A percentile compares a stretch with the other conserved stretches of the same genome.
These are phyloP conservation scores for Pulveroboletus frians DNA, from an alignment of 768 basidiomycete species.

Conservation along the genomic window DNA sequence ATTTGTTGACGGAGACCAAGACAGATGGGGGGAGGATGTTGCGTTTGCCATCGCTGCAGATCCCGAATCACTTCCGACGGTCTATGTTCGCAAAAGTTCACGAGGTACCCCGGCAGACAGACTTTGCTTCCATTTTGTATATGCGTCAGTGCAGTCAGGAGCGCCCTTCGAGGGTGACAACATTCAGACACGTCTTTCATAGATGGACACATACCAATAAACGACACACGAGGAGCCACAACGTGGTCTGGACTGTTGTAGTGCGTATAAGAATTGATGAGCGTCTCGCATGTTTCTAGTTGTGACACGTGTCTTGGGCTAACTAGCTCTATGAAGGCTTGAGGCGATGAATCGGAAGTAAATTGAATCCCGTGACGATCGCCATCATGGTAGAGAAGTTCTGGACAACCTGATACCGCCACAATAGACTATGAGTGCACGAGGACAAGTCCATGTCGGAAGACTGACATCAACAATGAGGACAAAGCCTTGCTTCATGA, in stretches of 20 bases:
- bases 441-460: background rate
- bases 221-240: constrained; percentile 68
- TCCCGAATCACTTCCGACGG: constrained; percentile 52
- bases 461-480: constrained; percentile 53
- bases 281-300: constrained; percentile 49
- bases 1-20: constrained; percentile 39
- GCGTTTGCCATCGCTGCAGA: constrained; percentile 52
- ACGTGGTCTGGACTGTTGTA: constrained; percentile 51
- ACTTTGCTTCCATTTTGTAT: constrained; percentile 61
- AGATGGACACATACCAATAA: constrained; percentile 46
- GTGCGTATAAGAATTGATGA: constrained; percentile 63
- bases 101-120: constrained; percentile 38
- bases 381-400: constrained; percentile 69
- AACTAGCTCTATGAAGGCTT: constrained; percentile 60
- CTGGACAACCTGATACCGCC: constrained; percentile 57
- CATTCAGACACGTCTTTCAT: constrained; percentile 1
- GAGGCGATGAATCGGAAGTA: constrained; percentile 57
- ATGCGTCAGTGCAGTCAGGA: constrained; percentile 54
- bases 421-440: constrained; percentile 5
- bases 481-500: constrained; percentile 69
- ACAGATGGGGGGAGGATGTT: constrained; percentile 39
- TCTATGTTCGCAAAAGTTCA: constrained; percentile 57
- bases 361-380: constrained; percentile 62
- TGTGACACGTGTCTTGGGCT: constrained; percentile 42
- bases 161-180: constrained; percentile 40